Percentiles rank a stretch among this genome's conserved stretches.
phyloP scores from a whole-genome alignment of 768 basidiomycete species.

The Leucogyrophana mollusca region DNA sequence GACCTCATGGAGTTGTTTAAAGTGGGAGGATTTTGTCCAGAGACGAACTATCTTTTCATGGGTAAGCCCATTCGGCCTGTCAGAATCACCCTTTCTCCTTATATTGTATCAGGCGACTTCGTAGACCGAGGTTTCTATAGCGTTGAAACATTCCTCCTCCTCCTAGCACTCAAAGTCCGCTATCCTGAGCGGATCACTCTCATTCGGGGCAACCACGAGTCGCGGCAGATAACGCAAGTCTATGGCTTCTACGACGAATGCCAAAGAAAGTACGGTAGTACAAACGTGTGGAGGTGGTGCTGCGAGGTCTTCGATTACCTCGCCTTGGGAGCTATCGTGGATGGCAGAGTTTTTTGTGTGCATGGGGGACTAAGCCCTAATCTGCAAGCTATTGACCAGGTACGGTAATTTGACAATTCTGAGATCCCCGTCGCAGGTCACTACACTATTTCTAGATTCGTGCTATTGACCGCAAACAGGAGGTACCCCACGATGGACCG shows the following conservation, averaged over 20 bases:
- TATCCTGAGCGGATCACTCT: constrained; percentile 97
- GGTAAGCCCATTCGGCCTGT: constrained; percentile 45
- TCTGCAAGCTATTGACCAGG: constrained; percentile 85
- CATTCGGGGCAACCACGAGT: constrained; percentile 97
- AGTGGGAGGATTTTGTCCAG: constrained; percentile 88
- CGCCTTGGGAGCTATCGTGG: constrained; percentile 92
- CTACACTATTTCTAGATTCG: constrained; percentile 64
- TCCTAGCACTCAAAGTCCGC: constrained; percentile 93
- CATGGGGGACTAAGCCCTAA: constrained; percentile 95
- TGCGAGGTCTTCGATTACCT: constrained; percentile 99
- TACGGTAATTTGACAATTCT: constrained; percentile 32
- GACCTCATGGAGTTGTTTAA: constrained; percentile 96
- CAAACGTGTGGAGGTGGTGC: constrained; percentile 97
- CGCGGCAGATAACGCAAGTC: constrained; percentile 94
- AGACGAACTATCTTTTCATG: constrained; percentile 97
- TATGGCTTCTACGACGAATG: constrained; percentile 97
- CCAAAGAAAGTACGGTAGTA: constrained; percentile 90
- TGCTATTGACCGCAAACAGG: constrained; percentile 92
- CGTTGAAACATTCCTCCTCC: constrained; percentile 93
- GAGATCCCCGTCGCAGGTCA: constrained; percentile 20
- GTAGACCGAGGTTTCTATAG: constrained; percentile 97
- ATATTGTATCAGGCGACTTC: constrained; percentile 74
- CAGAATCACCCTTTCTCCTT: constrained; percentile 7
- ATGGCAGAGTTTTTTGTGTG: constrained; percentile 95
- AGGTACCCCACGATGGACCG: constrained; percentile 96